These are phyloP conservation scores for Hibiscus mutabilis DNA, from an alignment of 345 rosid species.

Conservation along the genomic window DNA sequence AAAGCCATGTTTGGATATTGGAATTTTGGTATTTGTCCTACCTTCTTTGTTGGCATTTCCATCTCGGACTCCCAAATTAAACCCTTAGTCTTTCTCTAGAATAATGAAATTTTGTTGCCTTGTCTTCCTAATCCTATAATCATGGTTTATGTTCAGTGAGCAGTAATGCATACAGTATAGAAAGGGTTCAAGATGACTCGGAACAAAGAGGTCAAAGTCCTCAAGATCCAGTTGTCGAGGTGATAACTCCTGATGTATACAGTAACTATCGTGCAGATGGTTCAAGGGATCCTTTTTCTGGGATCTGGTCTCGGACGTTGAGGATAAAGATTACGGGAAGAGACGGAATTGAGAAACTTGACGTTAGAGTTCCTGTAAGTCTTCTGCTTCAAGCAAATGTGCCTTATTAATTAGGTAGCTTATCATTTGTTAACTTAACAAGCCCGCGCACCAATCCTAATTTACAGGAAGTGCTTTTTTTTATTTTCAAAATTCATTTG, in stretches of 20 bases:
- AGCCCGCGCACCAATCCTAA: background rate
- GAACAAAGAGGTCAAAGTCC: constrained; percentile 39
- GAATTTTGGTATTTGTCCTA: background rate
- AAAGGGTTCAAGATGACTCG: constrained; percentile 44
- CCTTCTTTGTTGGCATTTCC: background rate
- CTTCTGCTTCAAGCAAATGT: constrained; percentile 3
- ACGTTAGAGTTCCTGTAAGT: constrained; percentile 82
- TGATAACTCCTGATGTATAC: constrained; percentile 66
- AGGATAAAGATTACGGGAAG: constrained; percentile 77
- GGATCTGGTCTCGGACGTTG: constrained; percentile 73
- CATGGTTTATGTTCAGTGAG: constrained; percentile 34
- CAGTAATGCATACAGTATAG: constrained; percentile 40
- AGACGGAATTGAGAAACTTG: constrained; percentile 82
- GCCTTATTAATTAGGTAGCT: background rate
- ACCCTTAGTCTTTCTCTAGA: background rate
- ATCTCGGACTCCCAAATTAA: background rate
- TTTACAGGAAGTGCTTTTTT: background rate
- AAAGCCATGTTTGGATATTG: background rate
- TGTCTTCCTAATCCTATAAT: background rate
- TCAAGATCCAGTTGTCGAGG: constrained; percentile 71
- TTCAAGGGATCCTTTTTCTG: constrained; percentile 58
- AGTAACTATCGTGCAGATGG: constrained; percentile 48
- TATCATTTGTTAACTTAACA: background rate
- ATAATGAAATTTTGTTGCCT: background rate
- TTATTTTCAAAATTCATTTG: background rate